Conservation (phyloP, 139 green algal genomes). For the Picochlorum costavermella region DNA sequence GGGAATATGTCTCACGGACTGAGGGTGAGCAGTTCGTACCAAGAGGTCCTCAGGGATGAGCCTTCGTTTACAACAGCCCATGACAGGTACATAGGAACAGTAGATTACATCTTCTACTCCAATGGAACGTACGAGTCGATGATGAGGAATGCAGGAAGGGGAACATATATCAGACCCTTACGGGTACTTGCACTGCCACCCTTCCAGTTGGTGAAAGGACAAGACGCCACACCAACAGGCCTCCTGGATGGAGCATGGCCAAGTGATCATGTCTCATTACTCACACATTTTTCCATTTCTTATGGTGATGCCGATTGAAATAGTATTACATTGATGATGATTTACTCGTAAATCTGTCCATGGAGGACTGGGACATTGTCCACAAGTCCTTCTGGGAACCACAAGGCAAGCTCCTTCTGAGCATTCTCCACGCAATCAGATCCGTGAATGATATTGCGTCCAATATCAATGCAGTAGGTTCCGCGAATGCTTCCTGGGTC, state of each 20-base stretch:
- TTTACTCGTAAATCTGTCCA: constrained; percentile 34
- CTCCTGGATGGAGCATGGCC: constrained; percentile 38
- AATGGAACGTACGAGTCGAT: background rate
- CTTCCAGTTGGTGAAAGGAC: constrained; percentile 10
- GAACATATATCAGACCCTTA: constrained; percentile 32
- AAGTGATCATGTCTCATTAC: constrained; percentile 50
- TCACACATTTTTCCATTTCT: constrained; percentile 38
- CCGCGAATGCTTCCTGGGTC: constrained; percentile 85
- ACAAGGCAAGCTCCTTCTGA: constrained; percentile 91
- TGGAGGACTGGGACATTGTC: constrained; percentile 30
- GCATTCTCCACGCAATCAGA: constrained; percentile 88
- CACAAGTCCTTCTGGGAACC: constrained; percentile 79
- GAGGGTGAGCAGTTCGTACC: constrained; percentile 19
- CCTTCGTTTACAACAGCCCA: constrained; percentile 39
- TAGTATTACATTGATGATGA: background rate
- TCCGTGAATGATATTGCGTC: constrained; percentile 83
- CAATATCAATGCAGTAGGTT: constrained; percentile 70
- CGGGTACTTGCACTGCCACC: constrained; percentile 44
- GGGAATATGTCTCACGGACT: background rate
- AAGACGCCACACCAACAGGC: constrained; percentile 32
- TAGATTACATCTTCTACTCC: constrained; percentile 69
- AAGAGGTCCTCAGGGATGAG: constrained; percentile 22
- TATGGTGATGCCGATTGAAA: background rate
- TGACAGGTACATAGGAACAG: constrained; percentile 50
- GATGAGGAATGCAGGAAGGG: background rate